Conservation (phyloP, 1,284 basidiomycete genomes). For the Somion occarium region DNA sequence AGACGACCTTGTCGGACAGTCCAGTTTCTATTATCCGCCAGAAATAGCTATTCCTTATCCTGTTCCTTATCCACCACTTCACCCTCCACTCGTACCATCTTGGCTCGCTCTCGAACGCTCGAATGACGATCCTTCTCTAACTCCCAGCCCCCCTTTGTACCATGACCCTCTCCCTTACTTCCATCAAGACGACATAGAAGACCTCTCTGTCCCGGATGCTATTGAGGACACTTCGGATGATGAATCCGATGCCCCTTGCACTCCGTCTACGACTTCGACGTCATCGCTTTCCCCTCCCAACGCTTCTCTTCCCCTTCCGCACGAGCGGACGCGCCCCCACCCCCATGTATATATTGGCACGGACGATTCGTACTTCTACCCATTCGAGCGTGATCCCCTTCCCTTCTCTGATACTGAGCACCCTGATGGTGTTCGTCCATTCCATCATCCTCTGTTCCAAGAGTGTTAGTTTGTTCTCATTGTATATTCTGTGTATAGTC, state of each 20-base stretch:
- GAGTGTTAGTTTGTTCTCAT: conserved; percentile 46
- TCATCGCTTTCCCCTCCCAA: conserved; percentile 36
- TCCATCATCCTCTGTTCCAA: conserved; percentile 39
- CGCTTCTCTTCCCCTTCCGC: conserved; percentile 44
- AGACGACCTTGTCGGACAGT: conserved; percentile 57
- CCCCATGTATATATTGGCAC: conserved; percentile 59
- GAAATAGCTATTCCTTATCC: conserved; percentile 52
- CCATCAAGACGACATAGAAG: conserved; percentile 57
- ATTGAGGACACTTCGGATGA: conserved; percentile 81
- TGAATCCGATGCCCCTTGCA: conserved; percentile 65
- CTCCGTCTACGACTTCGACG: conserved; percentile 39
- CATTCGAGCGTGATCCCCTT: conserved; percentile 62
- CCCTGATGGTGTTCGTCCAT: conserved; percentile 39
- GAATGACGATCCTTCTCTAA: conserved; percentile 31
- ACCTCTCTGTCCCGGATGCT: conserved; percentile 66
- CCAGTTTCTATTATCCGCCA: conserved; percentile 40
- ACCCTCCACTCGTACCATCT: conserved; percentile 47
- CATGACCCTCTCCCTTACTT: conserved; percentile 57
- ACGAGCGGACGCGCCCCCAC: conserved; percentile 41
- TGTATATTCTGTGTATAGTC: conserved; percentile 9
- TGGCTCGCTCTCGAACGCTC: conserved; percentile 37
- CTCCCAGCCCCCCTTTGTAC: conserved; percentile 37
- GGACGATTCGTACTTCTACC: conserved; percentile 54
- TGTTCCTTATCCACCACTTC: conserved; percentile 62
- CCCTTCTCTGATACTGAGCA: conserved; percentile 51